These are phyloP conservation scores for Mycena filopes DNA, from an alignment of 768 basidiomycete species.

Conservation along the genomic window DNA sequence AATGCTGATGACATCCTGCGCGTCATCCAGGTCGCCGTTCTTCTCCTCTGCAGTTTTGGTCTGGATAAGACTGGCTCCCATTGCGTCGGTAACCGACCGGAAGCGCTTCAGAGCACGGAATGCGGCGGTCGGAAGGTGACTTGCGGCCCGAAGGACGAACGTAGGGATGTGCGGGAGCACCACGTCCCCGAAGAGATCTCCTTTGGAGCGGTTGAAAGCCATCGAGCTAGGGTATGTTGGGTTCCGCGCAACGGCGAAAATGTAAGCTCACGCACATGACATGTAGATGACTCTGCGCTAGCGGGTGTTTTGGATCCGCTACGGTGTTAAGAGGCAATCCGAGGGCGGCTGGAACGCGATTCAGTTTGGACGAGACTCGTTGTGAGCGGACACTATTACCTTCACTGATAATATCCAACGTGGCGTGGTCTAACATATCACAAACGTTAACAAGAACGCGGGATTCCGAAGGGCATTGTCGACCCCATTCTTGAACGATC, in stretches of 20 bases:
- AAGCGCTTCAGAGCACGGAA: conserved; percentile 21
- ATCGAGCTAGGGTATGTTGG: not conserved
- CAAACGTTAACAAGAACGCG: conserved; percentile 22
- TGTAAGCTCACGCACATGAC: conserved; percentile 20
- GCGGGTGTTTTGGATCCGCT: conserved; percentile 21
- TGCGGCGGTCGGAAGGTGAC: conserved; percentile 17
- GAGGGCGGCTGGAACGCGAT: conserved; percentile 16
- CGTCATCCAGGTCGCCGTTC: not conserved
- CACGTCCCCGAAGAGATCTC: conserved; percentile 13
- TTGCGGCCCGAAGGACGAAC: conserved; percentile 1
- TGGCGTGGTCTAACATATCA: conserved; percentile 26
- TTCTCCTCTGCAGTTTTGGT: conserved; percentile 5
- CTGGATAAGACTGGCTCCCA: conserved; percentile 20
- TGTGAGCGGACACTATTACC: too few species aligned
- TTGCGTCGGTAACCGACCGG: conserved; percentile 14
- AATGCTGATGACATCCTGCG: conserved; percentile 29
- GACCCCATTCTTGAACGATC: conserved; percentile 25
- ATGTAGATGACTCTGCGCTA: conserved; percentile 28
- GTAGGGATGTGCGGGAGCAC: conserved; percentile 23
- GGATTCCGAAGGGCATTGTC: not conserved
- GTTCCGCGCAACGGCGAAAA: not conserved
- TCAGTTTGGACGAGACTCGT: too few species aligned
- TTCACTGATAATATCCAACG: conserved; percentile 31
- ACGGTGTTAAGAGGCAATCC: conserved; percentile 26
- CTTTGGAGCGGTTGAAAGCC: conserved; percentile 14